These are phyloP conservation scores for Eremothecium cymbalariae DNA, from an alignment of 1,139 yeast genomes.

Conservation along the genomic window DNA sequence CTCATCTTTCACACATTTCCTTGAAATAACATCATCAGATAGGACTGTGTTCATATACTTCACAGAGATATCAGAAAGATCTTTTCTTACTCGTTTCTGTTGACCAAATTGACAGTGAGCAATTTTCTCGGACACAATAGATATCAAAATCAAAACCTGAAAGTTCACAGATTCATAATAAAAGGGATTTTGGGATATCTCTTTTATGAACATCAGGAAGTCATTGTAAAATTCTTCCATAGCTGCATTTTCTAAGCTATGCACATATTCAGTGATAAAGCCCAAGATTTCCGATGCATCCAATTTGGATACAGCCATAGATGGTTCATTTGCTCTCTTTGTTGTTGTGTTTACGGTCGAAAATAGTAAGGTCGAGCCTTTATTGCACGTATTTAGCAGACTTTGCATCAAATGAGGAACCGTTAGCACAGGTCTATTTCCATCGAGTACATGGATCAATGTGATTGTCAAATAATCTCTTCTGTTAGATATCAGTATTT, in stretches of 20 bases:
- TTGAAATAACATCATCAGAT: conserved; percentile 14
- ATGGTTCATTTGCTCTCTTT: conserved; percentile 6
- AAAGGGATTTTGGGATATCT: conserved; percentile 42
- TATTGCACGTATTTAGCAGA: conserved; percentile 40
- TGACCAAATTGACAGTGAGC: conserved; percentile 54
- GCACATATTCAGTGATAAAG: conserved; percentile 43
- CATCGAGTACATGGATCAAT: conserved; percentile 60
- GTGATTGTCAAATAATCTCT: conserved; percentile 18
- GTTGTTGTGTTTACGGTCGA: conserved; percentile 13
- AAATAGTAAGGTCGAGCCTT: conserved; percentile 22
- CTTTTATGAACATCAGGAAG: conserved; percentile 51
- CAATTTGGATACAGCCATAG: conserved; percentile 20
- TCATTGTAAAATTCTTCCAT: conserved; percentile 67
- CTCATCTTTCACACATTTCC: conserved; percentile 9
- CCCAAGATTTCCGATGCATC: conserved; percentile 16
- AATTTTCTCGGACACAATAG: conserved; percentile 48
- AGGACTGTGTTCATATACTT: conserved; percentile 44
- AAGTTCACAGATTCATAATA: conserved; percentile 46
- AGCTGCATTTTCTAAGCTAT: conserved; percentile 63
- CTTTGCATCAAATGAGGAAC: conserved; percentile 60
- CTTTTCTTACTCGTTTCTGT: conserved; percentile 52
- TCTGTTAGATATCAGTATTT: conserved; percentile 43
- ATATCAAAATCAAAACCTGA: conserved; percentile 43
- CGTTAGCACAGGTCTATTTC: conserved; percentile 71
- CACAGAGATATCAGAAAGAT: conserved; percentile 54